phyloP scores from a whole-genome alignment of 257 asterid genomes.

The Solanum megistacrolobum region DNA sequence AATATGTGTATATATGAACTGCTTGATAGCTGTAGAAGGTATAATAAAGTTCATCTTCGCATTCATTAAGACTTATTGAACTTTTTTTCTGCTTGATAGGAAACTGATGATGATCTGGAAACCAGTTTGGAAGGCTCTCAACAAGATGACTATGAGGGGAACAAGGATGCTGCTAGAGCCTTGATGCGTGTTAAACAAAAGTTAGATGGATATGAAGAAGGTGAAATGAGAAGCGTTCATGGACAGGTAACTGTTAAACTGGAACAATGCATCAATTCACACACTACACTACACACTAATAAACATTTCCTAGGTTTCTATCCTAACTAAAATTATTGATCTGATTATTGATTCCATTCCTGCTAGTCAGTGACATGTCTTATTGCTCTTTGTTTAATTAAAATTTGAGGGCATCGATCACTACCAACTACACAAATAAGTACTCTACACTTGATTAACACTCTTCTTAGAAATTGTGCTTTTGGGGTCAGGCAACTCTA shows the following conservation, averaged over 20 bases:
- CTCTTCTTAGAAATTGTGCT: not conserved
- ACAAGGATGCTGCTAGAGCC: slow-evolving; percentile 98
- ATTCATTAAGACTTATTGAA: not conserved
- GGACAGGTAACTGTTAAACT: slow-evolving; percentile 62
- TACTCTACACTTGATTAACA: not conserved
- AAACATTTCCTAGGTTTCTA: not conserved
- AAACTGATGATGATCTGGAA: slow-evolving; percentile 63
- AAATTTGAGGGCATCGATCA: not conserved
- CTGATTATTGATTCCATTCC: not conserved
- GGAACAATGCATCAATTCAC: not conserved
- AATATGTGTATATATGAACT: not conserved
- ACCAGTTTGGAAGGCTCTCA: slow-evolving; percentile 62
- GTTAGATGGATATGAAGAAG: slow-evolving; percentile 98
- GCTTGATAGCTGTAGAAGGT: not conserved
- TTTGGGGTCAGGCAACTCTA: not conserved
- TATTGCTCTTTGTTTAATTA: not conserved
- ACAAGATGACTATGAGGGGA: slow-evolving; percentile 76
- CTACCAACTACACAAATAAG: not conserved
- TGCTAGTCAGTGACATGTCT: not conserved
- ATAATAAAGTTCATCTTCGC: not conserved
- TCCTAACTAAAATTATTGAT: not conserved
- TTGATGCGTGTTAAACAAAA: slow-evolving; percentile 94
- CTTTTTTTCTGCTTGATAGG: slow-evolving; percentile 26
- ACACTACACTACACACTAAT: not conserved
- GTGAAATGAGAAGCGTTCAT: slow-evolving; percentile 89